Base-by-base conservation (phyloP, 2,329 filamentous ascomycete genomes). In the Aspergillus neotritici region DNA sequence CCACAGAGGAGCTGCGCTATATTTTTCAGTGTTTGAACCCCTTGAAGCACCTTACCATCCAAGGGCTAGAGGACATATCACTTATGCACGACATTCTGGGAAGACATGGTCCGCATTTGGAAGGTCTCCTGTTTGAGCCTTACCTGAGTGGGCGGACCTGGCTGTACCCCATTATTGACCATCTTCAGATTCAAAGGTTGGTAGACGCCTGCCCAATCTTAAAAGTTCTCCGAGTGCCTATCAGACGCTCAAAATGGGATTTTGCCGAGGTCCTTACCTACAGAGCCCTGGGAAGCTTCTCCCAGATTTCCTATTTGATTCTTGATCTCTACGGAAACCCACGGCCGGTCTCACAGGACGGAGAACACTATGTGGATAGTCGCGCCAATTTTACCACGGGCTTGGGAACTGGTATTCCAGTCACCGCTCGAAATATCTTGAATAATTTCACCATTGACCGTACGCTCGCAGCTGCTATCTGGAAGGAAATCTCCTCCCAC, bases 311-410 rank as follows among this genome's bases (percentile, higher is more conserved):
- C 2, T 37, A 28, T 12, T 15, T 50, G 3, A 25, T 41, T 6
- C 17, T 50, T 0, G 47, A 47, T 12, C 38, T 50, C 2, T 37
- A 50, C 12, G 46, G 34, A 2, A 28, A 45, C 12, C 16, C 41
- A 3, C 21, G 41, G 8, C 29, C 16, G 4, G 39, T 41, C 8
- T 16, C 5, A 15, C 21, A 34, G n/a, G 32, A 41, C 4, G 39
- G 39, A 12, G 11, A 3, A 6, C 31, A 29, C 12, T 11, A 17
- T 5, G 29, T 17, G 14, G 17, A 41, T 25, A 9, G 9, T 25
- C 6, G 4, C 5, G 5, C 21, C 4, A 25, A 25, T 25, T 4
- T 25, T 8, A 5, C n/a, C 9, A 14, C 3, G 5, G 17, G 5
- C 3, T 8, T 7, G 11, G 2, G 16, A 9, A 5, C 12, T 10